A percentile compares a stretch with the other conserved stretches of the same genome.
phyloP scores from a whole-genome alignment of 2,329 filamentous ascomycete species.

The Xylaria sp. region DNA sequence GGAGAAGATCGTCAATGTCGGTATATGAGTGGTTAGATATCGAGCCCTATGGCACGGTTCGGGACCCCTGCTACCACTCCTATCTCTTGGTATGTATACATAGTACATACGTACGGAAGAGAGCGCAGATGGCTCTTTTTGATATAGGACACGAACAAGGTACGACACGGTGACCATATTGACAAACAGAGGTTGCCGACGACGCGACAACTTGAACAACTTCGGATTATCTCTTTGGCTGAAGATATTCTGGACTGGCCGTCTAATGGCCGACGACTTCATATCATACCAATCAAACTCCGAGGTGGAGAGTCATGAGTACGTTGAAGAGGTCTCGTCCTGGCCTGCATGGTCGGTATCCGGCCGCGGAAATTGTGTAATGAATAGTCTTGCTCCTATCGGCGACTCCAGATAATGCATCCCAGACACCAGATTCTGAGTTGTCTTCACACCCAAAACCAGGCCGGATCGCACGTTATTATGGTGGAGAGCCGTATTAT shows the following conservation, averaged over 20 bases:
- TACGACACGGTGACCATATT: constrained; percentile 23
- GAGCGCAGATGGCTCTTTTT: constrained; percentile 8
- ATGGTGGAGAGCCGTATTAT: constrained; percentile 25
- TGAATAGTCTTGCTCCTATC: constrained; percentile 22
- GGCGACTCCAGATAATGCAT: constrained; percentile 29
- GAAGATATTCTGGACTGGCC: constrained; percentile 13
- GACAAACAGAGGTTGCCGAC: constrained; percentile 29
- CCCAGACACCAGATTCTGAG: constrained; percentile 10
- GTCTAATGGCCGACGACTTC: neutral
- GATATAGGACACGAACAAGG: constrained; percentile 26
- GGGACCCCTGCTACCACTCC: constrained; percentile 15
- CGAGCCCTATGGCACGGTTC: constrained; percentile 28
- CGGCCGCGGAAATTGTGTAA: constrained; percentile 36
- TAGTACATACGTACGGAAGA: neutral
- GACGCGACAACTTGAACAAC: constrained; percentile 25
- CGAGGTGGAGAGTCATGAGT: constrained; percentile 28
- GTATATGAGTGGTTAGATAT: constrained; percentile 29
- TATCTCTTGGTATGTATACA: constrained; percentile 12
- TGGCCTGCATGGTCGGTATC: constrained; percentile 36
- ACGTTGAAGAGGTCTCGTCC: constrained; percentile 25
- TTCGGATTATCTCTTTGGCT: constrained; percentile 3
- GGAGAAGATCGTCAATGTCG: constrained; percentile 32
- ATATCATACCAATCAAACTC: constrained; percentile 33
- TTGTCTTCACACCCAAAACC: constrained; percentile 27
- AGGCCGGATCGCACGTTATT: constrained; percentile 19